phyloP scores from a whole-genome alignment of 768 basidiomycete species.

The Inosperma sp. region DNA sequence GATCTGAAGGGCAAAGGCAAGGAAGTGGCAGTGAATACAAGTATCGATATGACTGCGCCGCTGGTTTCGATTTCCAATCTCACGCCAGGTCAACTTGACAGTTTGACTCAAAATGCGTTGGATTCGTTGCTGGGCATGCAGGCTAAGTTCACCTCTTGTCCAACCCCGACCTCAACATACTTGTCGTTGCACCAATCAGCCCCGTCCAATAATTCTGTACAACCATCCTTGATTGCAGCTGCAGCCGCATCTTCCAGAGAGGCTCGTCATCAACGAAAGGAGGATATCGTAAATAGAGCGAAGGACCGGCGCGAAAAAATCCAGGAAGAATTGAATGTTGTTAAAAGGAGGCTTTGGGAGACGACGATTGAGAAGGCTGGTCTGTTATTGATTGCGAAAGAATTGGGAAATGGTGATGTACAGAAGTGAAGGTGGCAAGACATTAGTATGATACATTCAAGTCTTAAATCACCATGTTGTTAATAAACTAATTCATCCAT shows the following conservation, averaged over 20 bases:
- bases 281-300: constrained; percentile 47
- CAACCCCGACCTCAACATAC: background rate
- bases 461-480: no score
- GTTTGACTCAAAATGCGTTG: background rate
- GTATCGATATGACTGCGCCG: no score
- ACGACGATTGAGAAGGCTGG: constrained; percentile 66
- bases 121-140: background rate
- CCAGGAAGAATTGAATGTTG: constrained; percentile 49
- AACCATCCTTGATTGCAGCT: background rate
- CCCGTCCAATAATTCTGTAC: background rate
- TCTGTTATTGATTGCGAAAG: constrained; percentile 42
- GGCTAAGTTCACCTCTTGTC: no score
- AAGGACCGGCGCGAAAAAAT: constrained; percentile 50
- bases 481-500: no score
- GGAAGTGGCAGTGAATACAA: constrained; percentile 15
- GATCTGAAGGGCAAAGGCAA: constrained; percentile 29
- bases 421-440: no score
- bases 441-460: no score
- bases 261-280: constrained; percentile 16
- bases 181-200: background rate
- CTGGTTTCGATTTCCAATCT: no score
- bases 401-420: constrained; percentile 4
- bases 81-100: no score
- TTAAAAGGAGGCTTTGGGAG: constrained; percentile 71
- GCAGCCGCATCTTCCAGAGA: constrained; percentile 1